phyloP scores from a whole-genome alignment of 129 eudicot genomes.

The Pittosporum tobira region DNA sequence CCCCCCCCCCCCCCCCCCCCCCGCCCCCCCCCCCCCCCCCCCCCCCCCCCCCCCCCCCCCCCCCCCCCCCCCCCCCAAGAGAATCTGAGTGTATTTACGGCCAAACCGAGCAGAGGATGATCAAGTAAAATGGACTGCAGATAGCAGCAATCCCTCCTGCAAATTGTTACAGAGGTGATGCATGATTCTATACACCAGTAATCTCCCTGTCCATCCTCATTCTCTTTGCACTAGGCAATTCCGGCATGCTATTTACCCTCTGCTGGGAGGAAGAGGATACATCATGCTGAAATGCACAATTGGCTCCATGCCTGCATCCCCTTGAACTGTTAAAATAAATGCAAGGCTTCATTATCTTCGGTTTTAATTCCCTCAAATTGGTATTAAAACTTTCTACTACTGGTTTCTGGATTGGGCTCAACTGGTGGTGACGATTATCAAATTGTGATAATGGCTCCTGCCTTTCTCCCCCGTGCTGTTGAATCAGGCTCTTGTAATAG shows the following conservation, averaged over 20 bases:
- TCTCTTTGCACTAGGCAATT: slow-evolving; percentile 63
- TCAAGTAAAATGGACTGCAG: slow-evolving; percentile 6
- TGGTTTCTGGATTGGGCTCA: slow-evolving; percentile 10
- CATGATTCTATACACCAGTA: slow-evolving; percentile 47
- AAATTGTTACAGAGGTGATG: slow-evolving; percentile 14
- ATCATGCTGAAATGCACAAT: slow-evolving; percentile 69
- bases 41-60: no score
- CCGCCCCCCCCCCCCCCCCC: no score
- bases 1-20: no score
- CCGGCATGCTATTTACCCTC: slow-evolving; percentile 39
- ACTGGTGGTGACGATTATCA: slow-evolving; percentile 11
- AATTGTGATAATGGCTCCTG: slow-evolving; percentile 21
- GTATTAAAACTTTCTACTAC: slow-evolving; percentile 6
- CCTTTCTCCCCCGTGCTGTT: slow-evolving; percentile 82
- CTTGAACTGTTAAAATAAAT: slow-evolving; percentile 56
- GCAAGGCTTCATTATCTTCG: slow-evolving; percentile 60
- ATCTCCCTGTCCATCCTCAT: slow-evolving; percentile 80
- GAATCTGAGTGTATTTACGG: no score
- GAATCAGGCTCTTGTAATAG: slow-evolving; percentile 81
- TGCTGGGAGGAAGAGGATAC: slow-evolving; percentile 33
- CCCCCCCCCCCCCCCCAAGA: no score
- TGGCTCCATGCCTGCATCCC: slow-evolving; percentile 78
- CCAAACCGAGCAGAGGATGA: background rate
- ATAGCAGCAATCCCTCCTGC: slow-evolving; percentile 18
- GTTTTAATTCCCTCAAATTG: slow-evolving; percentile 35